Percentiles rank a stretch among this genome's conserved stretches.
Conservation (phyloP, 2,329 filamentous ascomycete genomes). For the Neoscytalidium dimidiatum region DNA sequence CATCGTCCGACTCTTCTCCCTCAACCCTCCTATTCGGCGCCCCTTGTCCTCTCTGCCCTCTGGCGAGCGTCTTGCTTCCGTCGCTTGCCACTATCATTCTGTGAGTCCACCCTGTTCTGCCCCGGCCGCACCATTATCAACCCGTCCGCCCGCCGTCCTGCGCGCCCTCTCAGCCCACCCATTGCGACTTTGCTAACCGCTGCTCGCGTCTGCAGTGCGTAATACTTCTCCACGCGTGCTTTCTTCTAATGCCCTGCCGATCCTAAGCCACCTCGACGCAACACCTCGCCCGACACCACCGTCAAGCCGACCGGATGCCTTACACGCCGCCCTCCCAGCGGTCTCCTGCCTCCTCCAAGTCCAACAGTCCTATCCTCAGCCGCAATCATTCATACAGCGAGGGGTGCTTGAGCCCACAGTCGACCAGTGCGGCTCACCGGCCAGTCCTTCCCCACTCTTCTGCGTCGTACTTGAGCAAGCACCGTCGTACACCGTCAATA, state of each 20-base stretch:
- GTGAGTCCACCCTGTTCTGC: conserved; percentile 2
- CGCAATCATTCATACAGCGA: conserved; percentile 53
- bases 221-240: conserved; percentile 29
- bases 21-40: not conserved
- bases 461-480: conserved; percentile 63
- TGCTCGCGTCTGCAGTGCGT: conserved; percentile 21
- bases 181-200: conserved; percentile 1
- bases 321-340: conserved; percentile 78
- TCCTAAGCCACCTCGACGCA: conserved; percentile 37
- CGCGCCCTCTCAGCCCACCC: not conserved
- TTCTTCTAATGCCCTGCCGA: conserved; percentile 47
- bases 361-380: conserved; percentile 52
- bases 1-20: conserved; percentile 1
- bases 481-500: conserved; percentile 60
- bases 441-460: conserved; percentile 57
- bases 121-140: not conserved
- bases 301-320: conserved; percentile 66
- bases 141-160: not conserved
- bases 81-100: conserved; percentile 18
- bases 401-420: conserved; percentile 31
- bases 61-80: not conserved
- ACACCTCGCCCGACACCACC: conserved; percentile 30
- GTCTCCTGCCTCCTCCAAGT: conserved; percentile 60
- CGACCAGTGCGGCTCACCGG: conserved; percentile 37
- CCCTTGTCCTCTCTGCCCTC: not conserved